Evolutionary conservation across 805 yeast genomes (phyloP).

Genomic region (Barnettozyma pratensis): DNA sequence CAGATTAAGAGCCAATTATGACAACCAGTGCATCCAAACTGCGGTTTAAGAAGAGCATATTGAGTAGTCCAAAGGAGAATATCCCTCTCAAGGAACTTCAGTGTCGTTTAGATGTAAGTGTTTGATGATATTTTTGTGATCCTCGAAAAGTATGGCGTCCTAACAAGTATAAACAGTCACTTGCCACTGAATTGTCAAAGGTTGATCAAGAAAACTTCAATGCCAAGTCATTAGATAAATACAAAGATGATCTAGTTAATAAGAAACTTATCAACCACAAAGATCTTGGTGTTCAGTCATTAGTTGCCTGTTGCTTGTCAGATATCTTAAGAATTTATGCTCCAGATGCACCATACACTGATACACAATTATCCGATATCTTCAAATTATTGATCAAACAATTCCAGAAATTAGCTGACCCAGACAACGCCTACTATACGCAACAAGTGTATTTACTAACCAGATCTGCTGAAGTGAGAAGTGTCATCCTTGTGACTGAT

Average conservation of each 20-base stretch:
- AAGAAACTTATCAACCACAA: constrained; percentile 55
- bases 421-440: constrained; percentile 52
- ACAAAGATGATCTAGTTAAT: constrained; percentile 49
- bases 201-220: constrained; percentile 59
- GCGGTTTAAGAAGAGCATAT: constrained; percentile 40
- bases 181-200: constrained; percentile 59
- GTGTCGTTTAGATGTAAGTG: constrained; percentile 43
- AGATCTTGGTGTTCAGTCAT: constrained; percentile 66
- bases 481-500: constrained; percentile 70
- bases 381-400: constrained; percentile 64
- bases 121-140: not conserved
- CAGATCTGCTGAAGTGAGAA: constrained; percentile 67
- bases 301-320: constrained; percentile 65
- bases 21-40: constrained; percentile 21
- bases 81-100: constrained; percentile 61
- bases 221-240: constrained; percentile 35
- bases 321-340: constrained; percentile 77
- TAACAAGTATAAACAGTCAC: constrained; percentile 25
- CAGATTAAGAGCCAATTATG: constrained; percentile 10
- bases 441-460: constrained; percentile 64
- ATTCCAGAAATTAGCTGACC: constrained; percentile 49
- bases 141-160: not conserved
- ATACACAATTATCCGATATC: constrained; percentile 53
- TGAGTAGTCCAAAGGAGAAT: constrained; percentile 52
- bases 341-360: constrained; percentile 85